A percentile compares a stretch with the other conserved stretches of the same genome.
phyloP scores from a whole-genome alignment of 345 rosid species.

The Leavenworthia alabamica region DNA sequence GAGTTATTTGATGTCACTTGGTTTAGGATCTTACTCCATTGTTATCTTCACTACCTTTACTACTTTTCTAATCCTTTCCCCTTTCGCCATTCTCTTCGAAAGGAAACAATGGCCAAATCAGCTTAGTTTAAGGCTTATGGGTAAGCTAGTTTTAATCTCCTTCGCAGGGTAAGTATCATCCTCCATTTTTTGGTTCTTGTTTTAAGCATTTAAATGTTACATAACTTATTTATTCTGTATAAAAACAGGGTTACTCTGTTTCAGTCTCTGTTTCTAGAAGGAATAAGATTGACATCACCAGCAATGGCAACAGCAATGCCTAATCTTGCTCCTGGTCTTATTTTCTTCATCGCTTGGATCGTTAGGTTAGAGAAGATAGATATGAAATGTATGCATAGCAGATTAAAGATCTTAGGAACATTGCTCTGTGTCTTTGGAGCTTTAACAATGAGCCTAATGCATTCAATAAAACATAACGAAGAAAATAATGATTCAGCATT shows the following conservation, averaged over 20 bases:
- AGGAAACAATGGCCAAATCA: slow-evolving; percentile 73
- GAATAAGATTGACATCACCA: slow-evolving; percentile 80
- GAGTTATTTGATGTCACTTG: slow-evolving; percentile 77
- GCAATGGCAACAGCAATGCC: slow-evolving; percentile 98
- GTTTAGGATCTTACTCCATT: slow-evolving; percentile 59
- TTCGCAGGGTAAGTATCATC: slow-evolving; percentile 58
- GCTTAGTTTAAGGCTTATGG: slow-evolving; percentile 42
- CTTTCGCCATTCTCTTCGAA: slow-evolving; percentile 65
- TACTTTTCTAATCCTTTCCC: slow-evolving; percentile 61
- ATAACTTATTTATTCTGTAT: neutral
- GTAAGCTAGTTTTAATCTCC: slow-evolving; percentile 64
- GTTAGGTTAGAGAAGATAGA: slow-evolving; percentile 63
- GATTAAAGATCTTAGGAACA: slow-evolving; percentile 70
- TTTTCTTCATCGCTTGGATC: slow-evolving; percentile 77
- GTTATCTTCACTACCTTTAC: slow-evolving; percentile 57
- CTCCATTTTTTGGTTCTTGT: too few species aligned
- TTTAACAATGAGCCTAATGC: slow-evolving; percentile 73
- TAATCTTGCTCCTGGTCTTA: slow-evolving; percentile 86
- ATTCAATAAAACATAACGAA: slow-evolving; percentile 22
- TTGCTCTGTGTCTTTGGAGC: slow-evolving; percentile 72
- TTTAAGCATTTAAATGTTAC: neutral
- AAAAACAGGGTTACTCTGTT: slow-evolving; percentile 71
- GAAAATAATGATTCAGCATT: neutral
- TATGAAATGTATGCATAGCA: slow-evolving; percentile 60
- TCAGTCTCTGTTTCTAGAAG: slow-evolving; percentile 73